A percentile compares a stretch with the other conserved stretches of the same genome.
phyloP scores from a whole-genome alignment of 1,284 basidiomycete genomes.

The Trametes hirsuta region DNA sequence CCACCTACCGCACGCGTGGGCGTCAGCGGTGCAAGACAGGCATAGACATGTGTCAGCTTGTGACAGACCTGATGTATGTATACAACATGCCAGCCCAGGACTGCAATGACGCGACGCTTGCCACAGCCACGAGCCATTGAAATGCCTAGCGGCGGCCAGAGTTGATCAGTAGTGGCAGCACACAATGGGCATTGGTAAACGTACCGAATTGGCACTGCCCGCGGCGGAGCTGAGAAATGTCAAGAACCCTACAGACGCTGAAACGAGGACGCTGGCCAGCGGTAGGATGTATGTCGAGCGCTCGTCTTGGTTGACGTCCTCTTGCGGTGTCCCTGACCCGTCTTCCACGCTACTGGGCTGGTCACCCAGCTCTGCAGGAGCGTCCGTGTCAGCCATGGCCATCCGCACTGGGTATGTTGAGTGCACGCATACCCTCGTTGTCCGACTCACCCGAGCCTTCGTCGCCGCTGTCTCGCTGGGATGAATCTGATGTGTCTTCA shows the following conservation, averaged over 20 bases:
- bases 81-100: slow-evolving; percentile 36
- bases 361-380: not conserved
- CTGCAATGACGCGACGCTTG: slow-evolving; percentile 35
- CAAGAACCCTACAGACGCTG: slow-evolving; percentile 30
- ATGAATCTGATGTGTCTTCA: slow-evolving; percentile 5
- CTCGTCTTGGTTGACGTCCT: not conserved
- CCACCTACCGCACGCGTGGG: slow-evolving; percentile 22
- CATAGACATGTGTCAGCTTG: no score
- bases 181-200: not conserved
- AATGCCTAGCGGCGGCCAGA: slow-evolving; percentile 24
- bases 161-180: not conserved
- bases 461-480: slow-evolving; percentile 11
- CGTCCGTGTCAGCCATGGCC: not conserved
- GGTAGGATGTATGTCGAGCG: slow-evolving; percentile 30
- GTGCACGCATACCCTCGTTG: not conserved
- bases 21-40: not conserved
- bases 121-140: slow-evolving; percentile 30
- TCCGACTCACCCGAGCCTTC: not conserved
- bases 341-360: not conserved
- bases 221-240: slow-evolving; percentile 27
- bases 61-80: slow-evolving; percentile 34
- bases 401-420: not conserved
- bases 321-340: not conserved
- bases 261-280: slow-evolving; percentile 30
- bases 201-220: slow-evolving; percentile 19